Evolutionary conservation across 495 filamentous ascomycete species (phyloP).

Genomic region (Hypoxylon cercidicola): DNA sequence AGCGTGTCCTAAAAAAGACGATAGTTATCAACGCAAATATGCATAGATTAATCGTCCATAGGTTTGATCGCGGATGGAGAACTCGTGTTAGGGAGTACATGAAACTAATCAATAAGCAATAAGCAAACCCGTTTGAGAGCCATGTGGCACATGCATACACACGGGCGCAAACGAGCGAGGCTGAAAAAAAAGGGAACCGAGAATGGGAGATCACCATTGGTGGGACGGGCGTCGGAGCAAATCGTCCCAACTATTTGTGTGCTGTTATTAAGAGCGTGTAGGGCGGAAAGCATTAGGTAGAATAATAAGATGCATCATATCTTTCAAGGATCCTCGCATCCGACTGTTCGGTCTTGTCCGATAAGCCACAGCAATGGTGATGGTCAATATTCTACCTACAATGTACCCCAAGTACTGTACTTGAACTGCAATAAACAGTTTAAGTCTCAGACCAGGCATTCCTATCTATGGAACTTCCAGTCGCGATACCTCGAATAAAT

Average conservation of each 20-base stretch:
- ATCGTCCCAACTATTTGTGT: background rate
- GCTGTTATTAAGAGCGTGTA: background rate
- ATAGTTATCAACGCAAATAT: conserved; percentile 4
- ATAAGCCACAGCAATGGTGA: background rate
- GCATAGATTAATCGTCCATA: conserved; percentile 10
- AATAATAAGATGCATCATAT: conserved; percentile 7
- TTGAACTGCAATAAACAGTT: background rate
- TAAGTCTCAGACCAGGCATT: conserved; percentile 2
- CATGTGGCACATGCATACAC: conserved; percentile 35
- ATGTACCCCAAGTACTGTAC: conserved; percentile 1
- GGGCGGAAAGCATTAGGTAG: background rate
- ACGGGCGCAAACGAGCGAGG: conserved; percentile 12
- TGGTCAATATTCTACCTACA: background rate
- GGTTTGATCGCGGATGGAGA: conserved; percentile 1
- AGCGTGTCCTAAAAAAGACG: conserved; percentile 13
- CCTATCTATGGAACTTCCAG: conserved; percentile 5
- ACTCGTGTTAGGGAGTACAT: background rate
- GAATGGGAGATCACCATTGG: conserved; percentile 24
- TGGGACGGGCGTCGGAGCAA: conserved; percentile 9
- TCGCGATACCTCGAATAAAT: conserved; percentile 8
- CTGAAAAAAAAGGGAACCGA: conserved; percentile 26
- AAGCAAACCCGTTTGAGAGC: conserved; percentile 4
- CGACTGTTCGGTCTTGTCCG: conserved; percentile 21
- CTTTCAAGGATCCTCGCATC: conserved; percentile 4
- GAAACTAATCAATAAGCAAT: no score